Evolutionary conservation across 257 asterid species (phyloP).

Genomic region (Nemophila menziesii): DNA sequence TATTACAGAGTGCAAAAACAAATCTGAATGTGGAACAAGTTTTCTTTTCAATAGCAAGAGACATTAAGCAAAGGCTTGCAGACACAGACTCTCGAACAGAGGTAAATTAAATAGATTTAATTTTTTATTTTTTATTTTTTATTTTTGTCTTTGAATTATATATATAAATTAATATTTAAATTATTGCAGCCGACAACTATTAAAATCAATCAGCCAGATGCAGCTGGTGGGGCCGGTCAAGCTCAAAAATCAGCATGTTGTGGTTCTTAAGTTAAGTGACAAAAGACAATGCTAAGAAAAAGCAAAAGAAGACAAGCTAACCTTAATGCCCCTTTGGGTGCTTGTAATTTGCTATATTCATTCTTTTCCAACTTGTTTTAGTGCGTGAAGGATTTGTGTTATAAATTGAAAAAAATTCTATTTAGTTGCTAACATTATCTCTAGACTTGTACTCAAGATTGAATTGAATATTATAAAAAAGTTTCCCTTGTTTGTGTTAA

Average conservation of each 20-base stretch:
- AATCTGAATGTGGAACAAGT: conserved; percentile 38
- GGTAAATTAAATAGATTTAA: conserved; percentile 17
- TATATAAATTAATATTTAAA: no score
- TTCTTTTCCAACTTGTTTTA: conserved; percentile 3
- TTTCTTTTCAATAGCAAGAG: conserved; percentile 35
- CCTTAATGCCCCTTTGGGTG: neutral
- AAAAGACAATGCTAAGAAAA: no score
- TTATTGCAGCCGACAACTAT: conserved; percentile 28
- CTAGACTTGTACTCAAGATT: no score
- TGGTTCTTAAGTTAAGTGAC: conserved; percentile 24
- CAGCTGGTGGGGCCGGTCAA: conserved; percentile 13
- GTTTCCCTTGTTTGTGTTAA: no score
- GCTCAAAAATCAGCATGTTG: conserved; percentile 35
- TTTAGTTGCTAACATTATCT: neutral
- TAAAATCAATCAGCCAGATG: conserved; percentile 28
- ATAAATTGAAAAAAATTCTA: neutral
- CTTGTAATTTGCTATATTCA: conserved; percentile 1
- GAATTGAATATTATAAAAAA: no score
- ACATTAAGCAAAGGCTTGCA: conserved; percentile 36
- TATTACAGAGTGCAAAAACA: conserved; percentile 33
- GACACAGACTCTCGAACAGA: conserved; percentile 28
- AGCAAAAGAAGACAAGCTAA: conserved; percentile 4
- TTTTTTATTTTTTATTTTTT: no score
- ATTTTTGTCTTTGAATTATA: no score
- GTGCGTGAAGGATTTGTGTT: no score